Base-by-base conservation (phyloP, 306 rosid species). In the Castanea mollissima region DNA sequence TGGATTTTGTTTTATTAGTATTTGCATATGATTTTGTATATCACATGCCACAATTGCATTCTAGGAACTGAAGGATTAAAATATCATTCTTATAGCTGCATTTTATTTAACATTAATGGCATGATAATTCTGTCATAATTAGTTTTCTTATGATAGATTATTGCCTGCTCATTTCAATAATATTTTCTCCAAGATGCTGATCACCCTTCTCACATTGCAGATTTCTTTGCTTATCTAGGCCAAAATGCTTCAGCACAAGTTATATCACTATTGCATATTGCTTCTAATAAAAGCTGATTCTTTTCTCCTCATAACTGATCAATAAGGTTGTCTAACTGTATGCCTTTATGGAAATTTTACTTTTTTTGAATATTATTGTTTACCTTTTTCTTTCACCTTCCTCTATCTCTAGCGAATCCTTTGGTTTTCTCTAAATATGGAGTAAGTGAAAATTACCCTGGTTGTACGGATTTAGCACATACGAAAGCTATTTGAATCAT, bases 401-500 rank as follows among this genome's bases (percentile, higher is more conserved):
- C 46, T 87, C 69, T 68, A 76, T 56, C 64, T 88, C 54, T 89
- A 95, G 98, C 8, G 7, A 86, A 76, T 32, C 83, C 89, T 73
- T 85, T 91, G 91, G 88, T 95, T 73, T 90, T 93, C 74, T 95
- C 99, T 21, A 88, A 91, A 83, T 83, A 20, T 74, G 98, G 98
- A 81, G 89, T 97, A 68, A 95, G 99, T 68, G 99, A 98, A 81
- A 96, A 91, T 78, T 93, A 82, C 79, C 93, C 99, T 74, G 81
- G 89, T 55, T 93, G 97, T 84, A 91, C 98, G 5, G 57, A 95
- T 79, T 71, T 82, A 62, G 96, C 99, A 4, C 93, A 93, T 73
- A 10, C n/a, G 1, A 62, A 83, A 6, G 99, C 99, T 79, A 89
- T 95, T 71, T 25, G 68, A 21, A 93, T 87, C 94, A 93, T 67